phyloP scores from a whole-genome alignment of 768 basidiomycete species.

The Hericium coralloides region DNA sequence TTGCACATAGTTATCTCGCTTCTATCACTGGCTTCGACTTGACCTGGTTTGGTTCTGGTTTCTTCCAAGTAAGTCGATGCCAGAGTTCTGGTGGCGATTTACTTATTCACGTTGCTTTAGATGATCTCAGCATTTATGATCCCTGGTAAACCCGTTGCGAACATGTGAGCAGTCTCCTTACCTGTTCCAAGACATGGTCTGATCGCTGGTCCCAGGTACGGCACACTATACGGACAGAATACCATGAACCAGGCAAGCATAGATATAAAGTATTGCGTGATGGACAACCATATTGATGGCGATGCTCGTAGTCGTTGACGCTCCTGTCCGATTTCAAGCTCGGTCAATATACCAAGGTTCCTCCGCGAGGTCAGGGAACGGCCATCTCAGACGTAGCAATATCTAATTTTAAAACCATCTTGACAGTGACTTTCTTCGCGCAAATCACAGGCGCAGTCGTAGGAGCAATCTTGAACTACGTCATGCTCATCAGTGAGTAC shows the following conservation, averaged over 20 bases:
- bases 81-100: neutral
- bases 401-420: neutral
- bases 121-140: constrained; percentile 25
- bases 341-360: constrained; percentile 17
- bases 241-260: constrained; percentile 8
- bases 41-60: constrained; percentile 11
- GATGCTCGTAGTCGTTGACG: constrained; percentile 3
- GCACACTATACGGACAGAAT: constrained; percentile 8
- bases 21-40: constrained; percentile 13
- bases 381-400: neutral
- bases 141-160: constrained; percentile 25
- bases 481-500: constrained; percentile 17
- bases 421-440: constrained; percentile 16
- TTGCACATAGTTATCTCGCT: neutral
- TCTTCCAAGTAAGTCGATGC: constrained; percentile 7
- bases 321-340: constrained; percentile 19
- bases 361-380: constrained; percentile 8
- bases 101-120: constrained; percentile 6
- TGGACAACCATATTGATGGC: neutral
- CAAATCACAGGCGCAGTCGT: constrained; percentile 21
- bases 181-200: neutral
- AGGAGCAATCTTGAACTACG: constrained; percentile 14
- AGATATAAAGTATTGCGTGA: neutral
- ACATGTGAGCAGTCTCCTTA: constrained; percentile 19
- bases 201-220: neutral